Percentiles rank a stretch among this genome's conserved stretches.
Evolutionary conservation across 352 stramenopile genomes (phyloP).

Genomic region (Plasmopara halstedii): DNA sequence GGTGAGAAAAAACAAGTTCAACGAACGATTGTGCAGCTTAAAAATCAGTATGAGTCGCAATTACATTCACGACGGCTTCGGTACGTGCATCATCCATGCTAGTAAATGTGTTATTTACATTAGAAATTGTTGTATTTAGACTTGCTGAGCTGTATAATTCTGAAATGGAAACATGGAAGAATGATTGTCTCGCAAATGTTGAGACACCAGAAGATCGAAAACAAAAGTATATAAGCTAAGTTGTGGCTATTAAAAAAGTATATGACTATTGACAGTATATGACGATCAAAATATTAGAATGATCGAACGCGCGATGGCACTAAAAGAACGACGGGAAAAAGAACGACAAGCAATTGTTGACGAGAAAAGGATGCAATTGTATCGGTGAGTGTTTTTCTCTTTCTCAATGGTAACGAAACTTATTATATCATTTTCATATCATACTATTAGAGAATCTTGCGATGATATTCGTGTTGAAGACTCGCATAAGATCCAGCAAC

Average conservation of each 20-base stretch:
- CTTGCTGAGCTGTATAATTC: conserved; percentile 65
- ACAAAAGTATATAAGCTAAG: conserved; percentile 59
- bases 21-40: conserved; percentile 34
- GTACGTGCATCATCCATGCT: conserved; percentile 16
- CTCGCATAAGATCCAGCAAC: conserved; percentile 50
- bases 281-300: conserved; percentile 41
- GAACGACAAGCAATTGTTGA: conserved; percentile 56
- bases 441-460: conserved; percentile 56
- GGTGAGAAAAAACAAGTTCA: conserved; percentile 40
- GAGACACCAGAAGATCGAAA: conserved; percentile 77
- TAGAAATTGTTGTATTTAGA: conserved; percentile 19
- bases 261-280: too few species aligned
- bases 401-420: too few species aligned
- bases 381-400: conserved; percentile 43
- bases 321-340: conserved; percentile 57
- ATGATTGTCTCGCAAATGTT: conserved; percentile 52
- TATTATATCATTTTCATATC: too few species aligned
- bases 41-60: conserved; percentile 71
- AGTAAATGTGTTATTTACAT: too few species aligned
- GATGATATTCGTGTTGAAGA: conserved; percentile 56
- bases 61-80: conserved; percentile 49
- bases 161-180: conserved; percentile 71
- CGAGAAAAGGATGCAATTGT: conserved; percentile 70
- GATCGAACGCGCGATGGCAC: conserved; percentile 63
- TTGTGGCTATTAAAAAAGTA: too few species aligned